Percentiles rank a stretch among this genome's conserved stretches.
phyloP scores from a whole-genome alignment of 1,139 yeast species.

The Hansenula anomala region DNA sequence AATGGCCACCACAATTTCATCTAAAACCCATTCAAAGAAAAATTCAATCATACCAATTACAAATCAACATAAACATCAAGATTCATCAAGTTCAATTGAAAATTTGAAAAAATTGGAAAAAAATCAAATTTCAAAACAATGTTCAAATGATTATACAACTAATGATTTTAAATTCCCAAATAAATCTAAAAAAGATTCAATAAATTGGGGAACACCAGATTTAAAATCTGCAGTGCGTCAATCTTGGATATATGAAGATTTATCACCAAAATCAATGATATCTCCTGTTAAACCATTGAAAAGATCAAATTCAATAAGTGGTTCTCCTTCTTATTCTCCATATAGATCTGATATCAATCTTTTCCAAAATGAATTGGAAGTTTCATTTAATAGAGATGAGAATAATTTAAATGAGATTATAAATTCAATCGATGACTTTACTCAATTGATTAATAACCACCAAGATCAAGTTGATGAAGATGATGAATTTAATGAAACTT shows the following conservation, averaged over 20 bases:
- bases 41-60: conserved; percentile 2
- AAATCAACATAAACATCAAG: conserved; percentile 13
- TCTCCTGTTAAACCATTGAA: background rate
- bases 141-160: conserved; percentile 9
- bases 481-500: conserved; percentile 7
- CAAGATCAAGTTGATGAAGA: background rate
- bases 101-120: conserved; percentile 16
- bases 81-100: conserved; percentile 16
- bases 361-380: conserved; percentile 12
- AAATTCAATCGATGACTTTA: conserved; percentile 15
- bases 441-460: conserved; percentile 4
- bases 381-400: conserved; percentile 1
- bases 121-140: conserved; percentile 16
- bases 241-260: conserved; percentile 19
- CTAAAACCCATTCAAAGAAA: conserved; percentile 5
- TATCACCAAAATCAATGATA: conserved; percentile 3
- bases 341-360: conserved; percentile 1
- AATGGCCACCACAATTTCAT: conserved; percentile 10
- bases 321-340: background rate
- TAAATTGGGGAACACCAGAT: conserved; percentile 19
- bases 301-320: background rate
- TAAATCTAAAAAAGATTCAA: background rate
- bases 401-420: conserved; percentile 7
- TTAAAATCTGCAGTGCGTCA: conserved; percentile 15
- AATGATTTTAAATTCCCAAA: conserved; percentile 3